Evolutionary conservation across 2,329 filamentous ascomycete genomes (phyloP).

Genomic region (Pestalotiopsis sp.): DNA sequence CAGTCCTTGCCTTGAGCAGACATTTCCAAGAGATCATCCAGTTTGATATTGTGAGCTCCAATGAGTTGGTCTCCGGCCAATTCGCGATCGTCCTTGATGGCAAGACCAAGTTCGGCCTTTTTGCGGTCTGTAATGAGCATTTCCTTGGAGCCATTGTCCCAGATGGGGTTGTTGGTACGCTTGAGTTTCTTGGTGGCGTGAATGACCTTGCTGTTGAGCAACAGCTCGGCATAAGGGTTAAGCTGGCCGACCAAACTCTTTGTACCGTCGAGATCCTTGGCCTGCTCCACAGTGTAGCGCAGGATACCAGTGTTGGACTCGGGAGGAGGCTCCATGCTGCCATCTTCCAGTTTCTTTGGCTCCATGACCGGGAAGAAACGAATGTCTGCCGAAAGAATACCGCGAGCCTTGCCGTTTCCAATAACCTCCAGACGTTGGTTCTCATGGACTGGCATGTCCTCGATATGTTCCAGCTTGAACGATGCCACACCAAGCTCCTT

Average conservation of each 20-base stretch:
- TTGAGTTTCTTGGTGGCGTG: conserved; percentile 91
- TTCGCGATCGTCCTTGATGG: conserved; percentile 95
- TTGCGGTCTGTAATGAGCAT: conserved; percentile 93
- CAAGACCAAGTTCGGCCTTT: conserved; percentile 84
- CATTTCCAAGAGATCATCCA: conserved; percentile 89
- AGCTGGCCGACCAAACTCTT: conserved; percentile 91
- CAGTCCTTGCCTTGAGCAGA: conserved; percentile 94
- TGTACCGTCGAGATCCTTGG: conserved; percentile 89
- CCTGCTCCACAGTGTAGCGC: conserved; percentile 90
- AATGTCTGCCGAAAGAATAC: conserved; percentile 78
- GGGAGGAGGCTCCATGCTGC: conserved; percentile 77
- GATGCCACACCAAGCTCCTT: conserved; percentile 89
- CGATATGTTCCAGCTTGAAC: conserved; percentile 81
- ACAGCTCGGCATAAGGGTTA: conserved; percentile 85
- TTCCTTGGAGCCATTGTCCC: conserved; percentile 90
- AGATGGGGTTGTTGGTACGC: conserved; percentile 96
- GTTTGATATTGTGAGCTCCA: conserved; percentile 91
- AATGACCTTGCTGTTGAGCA: conserved; percentile 90
- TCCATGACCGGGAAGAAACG: conserved; percentile 95
- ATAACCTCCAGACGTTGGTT: conserved; percentile 85
- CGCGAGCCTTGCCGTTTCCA: conserved; percentile 81
- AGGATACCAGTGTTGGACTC: conserved; percentile 93
- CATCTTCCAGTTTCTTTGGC: conserved; percentile 71
- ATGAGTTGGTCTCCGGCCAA: conserved; percentile 80
- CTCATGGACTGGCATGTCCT: conserved; percentile 76